These are phyloP conservation scores for Misopates orontium DNA, from an alignment of 257 asterid species.

Conservation along the genomic window DNA sequence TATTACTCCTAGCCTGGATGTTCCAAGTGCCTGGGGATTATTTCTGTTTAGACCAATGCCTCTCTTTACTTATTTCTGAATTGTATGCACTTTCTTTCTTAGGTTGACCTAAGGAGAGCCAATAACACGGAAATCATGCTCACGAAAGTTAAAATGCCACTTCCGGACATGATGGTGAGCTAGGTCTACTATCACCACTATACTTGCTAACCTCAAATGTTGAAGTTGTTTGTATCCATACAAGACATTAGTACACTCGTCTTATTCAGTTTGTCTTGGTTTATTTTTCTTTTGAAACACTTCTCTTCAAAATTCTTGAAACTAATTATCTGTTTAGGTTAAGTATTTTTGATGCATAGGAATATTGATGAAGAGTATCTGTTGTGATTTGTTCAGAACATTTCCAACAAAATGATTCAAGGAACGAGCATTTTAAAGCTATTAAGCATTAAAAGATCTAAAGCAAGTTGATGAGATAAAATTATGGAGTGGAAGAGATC, in stretches of 20 bases:
- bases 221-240: conserved; percentile 6
- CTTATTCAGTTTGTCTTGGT: conserved; percentile 13
- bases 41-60: conserved; percentile 10
- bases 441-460: conserved; percentile 15
- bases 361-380: conserved; percentile 13
- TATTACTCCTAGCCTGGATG: too few species aligned
- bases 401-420: conserved; percentile 10
- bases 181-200: conserved; percentile 20
- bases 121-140: conserved; percentile 99
- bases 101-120: conserved; percentile 98
- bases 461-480: conserved; percentile 15
- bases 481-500: conserved; percentile 17
- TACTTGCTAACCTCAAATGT: conserved; percentile 13
- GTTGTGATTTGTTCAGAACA: conserved; percentile 8
- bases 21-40: neutral
- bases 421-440: conserved; percentile 12
- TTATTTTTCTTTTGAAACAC: neutral
- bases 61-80: conserved; percentile 24
- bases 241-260: conserved; percentile 8
- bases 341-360: conserved; percentile 1
- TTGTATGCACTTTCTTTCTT: conserved; percentile 27
- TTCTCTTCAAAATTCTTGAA: neutral
- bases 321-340: conserved; percentile 13
- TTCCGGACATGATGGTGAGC: conserved; percentile 99
- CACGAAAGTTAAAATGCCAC: conserved; percentile 99